Base-by-base conservation (phyloP, 345 rosid genomes). In the Euphorbia tirucalli region DNA sequence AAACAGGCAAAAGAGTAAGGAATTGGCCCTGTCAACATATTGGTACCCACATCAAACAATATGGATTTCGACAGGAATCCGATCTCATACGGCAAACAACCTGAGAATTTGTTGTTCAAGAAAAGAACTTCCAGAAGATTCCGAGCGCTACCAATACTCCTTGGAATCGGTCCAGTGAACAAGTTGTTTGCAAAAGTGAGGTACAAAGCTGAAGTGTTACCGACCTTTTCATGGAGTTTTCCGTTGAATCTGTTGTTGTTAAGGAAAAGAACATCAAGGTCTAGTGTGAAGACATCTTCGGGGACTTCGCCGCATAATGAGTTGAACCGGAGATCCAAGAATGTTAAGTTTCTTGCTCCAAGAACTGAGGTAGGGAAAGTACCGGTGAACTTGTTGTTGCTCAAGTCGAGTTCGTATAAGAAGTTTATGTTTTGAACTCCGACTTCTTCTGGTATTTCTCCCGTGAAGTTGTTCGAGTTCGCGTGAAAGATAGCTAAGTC, bases 241-340 rank as follows among this genome's bases (percentile, higher is more conserved):
- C 71, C 78, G 0, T 13, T 16, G 72, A 88, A 85, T 1, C n/a
- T 0, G 76, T 88, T 88, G 85, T 88, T 80, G 76, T 88, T 88
- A 69, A 88, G 61, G 76, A 88, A 88, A 66, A 88, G 89, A 0
- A 73, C 87, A 25, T 82, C 87, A 2, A 86, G 78, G 56, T 79
- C 83, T 16, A 81, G 75, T 1, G 43, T 32, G 79, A 86, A 88
- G 18, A 78, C 80, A 14, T 65, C 55, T 0, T 67, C 4, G 0
- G 89, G 93, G 28, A 86, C 54, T 0, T 66, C 5, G 3, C 93
- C 93, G 2, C 4, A 13, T 43, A 83, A 74, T 0, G 14, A 0
- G 75, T 88, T 88, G 85, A 77, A 86, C 79, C 93, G 48, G 50
- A 88, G 46, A 74, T 88, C 93, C 58, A 88, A 32, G 75, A 83